phyloP scores from a whole-genome alignment of 805 yeast genomes.

The Yarrowia sp. region DNA sequence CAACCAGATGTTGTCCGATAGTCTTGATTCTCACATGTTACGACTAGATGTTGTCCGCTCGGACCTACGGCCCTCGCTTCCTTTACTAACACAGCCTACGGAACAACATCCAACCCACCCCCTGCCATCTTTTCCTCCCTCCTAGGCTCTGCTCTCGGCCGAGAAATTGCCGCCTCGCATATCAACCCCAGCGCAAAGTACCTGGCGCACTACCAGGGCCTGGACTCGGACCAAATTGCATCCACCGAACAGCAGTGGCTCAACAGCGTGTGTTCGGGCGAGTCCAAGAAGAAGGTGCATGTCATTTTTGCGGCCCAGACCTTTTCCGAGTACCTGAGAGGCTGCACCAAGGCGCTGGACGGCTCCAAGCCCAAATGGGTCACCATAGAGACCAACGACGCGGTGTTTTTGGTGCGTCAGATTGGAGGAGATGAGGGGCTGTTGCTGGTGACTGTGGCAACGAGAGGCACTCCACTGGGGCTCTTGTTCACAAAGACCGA shows the following conservation, averaged over 20 bases:
- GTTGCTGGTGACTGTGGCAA: constrained; percentile 46
- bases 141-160: constrained; percentile 42
- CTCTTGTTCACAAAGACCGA: constrained; percentile 43
- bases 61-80: too few relatives aligned
- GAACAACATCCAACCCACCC: constrained; percentile 5
- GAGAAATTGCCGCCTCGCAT: constrained; percentile 44
- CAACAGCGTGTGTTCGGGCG: constrained; percentile 44
- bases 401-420: constrained; percentile 42
- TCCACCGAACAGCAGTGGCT: constrained; percentile 41
- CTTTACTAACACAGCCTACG: constrained; percentile 14
- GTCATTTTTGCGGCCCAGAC: constrained; percentile 48
- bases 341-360: constrained; percentile 17
- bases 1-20: too few relatives aligned
- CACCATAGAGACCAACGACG: constrained; percentile 45
- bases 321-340: constrained; percentile 45
- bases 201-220: constrained; percentile 21
- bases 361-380: constrained; percentile 45
- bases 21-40: too few relatives aligned
- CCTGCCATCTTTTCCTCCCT: constrained; percentile 44
- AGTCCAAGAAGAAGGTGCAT: constrained; percentile 47
- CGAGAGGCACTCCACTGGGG: constrained; percentile 46
- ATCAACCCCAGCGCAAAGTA: constrained; percentile 33
- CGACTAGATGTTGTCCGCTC: too few relatives aligned
- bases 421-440: constrained; percentile 40
- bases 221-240: constrained; percentile 40